These are phyloP conservation scores for Apophysomyces elegans DNA, from an alignment of 371 early-diverging fungal species.

Conservation along the genomic window DNA sequence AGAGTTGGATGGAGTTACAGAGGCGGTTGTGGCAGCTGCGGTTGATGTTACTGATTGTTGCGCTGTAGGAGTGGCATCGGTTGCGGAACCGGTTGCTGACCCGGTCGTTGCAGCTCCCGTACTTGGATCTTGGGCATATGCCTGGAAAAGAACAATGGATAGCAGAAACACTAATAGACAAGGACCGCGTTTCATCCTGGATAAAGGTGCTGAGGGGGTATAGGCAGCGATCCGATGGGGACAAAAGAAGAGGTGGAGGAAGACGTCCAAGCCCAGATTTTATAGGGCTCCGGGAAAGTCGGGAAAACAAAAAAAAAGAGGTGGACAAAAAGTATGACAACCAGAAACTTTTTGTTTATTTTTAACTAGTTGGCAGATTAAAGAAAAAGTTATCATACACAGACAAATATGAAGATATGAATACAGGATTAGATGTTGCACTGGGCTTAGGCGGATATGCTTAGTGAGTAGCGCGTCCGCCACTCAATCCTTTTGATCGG, in stretches of 20 bases:
- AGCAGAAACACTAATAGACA: background rate
- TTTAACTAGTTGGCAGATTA: too few species aligned
- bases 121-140: constrained; percentile 1
- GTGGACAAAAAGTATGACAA: too few species aligned
- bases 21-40: constrained; percentile 12
- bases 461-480: too few species aligned
- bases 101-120: background rate
- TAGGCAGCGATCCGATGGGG: constrained; percentile 5
- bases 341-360: too few species aligned
- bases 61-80: background rate
- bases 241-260: background rate
- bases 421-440: too few species aligned
- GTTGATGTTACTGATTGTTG: background rate
- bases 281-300: constrained; percentile 5
- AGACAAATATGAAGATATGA: too few species aligned
- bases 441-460: too few species aligned
- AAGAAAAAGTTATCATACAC: too few species aligned
- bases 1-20: constrained; percentile 4
- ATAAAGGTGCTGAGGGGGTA: background rate
- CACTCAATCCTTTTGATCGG: too few species aligned
- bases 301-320: constrained; percentile 1
- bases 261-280: constrained; percentile 4
- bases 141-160: background rate
- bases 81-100: background rate
- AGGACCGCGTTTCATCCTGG: constrained; percentile 7